These are phyloP conservation scores for Claviceps humidiphila DNA, from an alignment of 2,329 filamentous ascomycete genomes.

Conservation along the genomic window DNA sequence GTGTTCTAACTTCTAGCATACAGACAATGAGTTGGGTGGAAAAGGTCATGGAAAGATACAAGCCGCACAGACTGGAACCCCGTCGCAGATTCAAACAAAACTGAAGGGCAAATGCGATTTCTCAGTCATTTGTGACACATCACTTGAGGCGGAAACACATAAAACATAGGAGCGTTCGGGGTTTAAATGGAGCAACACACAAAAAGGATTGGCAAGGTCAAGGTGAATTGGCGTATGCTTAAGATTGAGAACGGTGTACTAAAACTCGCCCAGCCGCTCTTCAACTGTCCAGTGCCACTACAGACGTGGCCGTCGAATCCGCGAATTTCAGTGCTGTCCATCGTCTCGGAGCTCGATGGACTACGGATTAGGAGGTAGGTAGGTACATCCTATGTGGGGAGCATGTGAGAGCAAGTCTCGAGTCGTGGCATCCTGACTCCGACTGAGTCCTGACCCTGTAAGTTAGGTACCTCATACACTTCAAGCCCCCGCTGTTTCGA, in stretches of 20 bases:
- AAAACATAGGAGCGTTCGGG: not conserved
- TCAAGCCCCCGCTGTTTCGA: constrained; percentile 3
- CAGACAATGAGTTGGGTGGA: too few species aligned
- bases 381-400: too few species aligned
- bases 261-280: too few species aligned
- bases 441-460: not conserved
- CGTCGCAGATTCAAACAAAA: not conserved
- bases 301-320: too few species aligned
- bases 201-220: not conserved
- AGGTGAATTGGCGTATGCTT: not conserved
- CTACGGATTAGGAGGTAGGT: not conserved
- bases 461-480: not conserved
- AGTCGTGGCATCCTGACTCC: not conserved
- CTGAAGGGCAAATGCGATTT: not conserved
- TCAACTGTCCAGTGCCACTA: too few species aligned
- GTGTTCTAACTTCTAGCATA: too few species aligned
- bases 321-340: too few species aligned
- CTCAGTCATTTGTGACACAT: not conserved
- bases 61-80: not conserved
- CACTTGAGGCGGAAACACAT: not conserved
- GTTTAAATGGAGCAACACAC: not conserved
- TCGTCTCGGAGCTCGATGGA: constrained; percentile 4
- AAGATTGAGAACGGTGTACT: too few species aligned
- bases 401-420: constrained; percentile 5
- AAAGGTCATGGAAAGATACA: not conserved